A percentile compares a stretch with the other conserved stretches of the same genome.
Evolutionary conservation across 1,284 basidiomycete species (phyloP).

Genomic region (Sparassis latifolia): DNA sequence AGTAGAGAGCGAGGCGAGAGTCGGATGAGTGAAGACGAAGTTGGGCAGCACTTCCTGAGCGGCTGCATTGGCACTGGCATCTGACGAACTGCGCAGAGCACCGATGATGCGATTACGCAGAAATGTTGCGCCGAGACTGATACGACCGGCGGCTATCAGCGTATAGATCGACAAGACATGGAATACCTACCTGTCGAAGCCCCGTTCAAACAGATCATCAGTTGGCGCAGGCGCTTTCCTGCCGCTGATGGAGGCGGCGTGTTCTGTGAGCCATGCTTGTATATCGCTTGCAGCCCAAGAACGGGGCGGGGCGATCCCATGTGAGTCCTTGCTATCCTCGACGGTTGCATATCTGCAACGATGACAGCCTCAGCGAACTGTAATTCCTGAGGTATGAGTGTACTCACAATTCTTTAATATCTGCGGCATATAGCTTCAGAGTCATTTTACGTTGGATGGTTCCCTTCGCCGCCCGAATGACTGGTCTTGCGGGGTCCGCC

Average conservation of each 20-base stretch:
- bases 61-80: constrained; percentile 8
- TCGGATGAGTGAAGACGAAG: constrained; percentile 31
- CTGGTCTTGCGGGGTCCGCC: constrained; percentile 22
- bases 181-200: constrained; percentile 34
- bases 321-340: constrained; percentile 11
- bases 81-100: constrained; percentile 25
- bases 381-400: background rate
- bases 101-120: constrained; percentile 33
- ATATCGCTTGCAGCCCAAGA: constrained; percentile 20
- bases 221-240: constrained; percentile 19
- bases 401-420: constrained; percentile 25
- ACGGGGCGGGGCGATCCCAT: constrained; percentile 13
- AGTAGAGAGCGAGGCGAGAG: constrained; percentile 21
- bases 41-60: constrained; percentile 19
- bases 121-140: constrained; percentile 33
- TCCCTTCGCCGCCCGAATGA: constrained; percentile 26
- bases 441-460: constrained; percentile 20
- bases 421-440: constrained; percentile 22
- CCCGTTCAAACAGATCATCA: constrained; percentile 36
- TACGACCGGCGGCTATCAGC: background rate
- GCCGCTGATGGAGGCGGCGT: constrained; percentile 19
- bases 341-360: constrained; percentile 18
- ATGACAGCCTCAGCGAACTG: background rate
- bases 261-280: constrained; percentile 24
- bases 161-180: background rate